Evolutionary conservation across 2,329 filamentous ascomycete genomes (phyloP).

Genomic region (Aspergillus sp.): DNA sequence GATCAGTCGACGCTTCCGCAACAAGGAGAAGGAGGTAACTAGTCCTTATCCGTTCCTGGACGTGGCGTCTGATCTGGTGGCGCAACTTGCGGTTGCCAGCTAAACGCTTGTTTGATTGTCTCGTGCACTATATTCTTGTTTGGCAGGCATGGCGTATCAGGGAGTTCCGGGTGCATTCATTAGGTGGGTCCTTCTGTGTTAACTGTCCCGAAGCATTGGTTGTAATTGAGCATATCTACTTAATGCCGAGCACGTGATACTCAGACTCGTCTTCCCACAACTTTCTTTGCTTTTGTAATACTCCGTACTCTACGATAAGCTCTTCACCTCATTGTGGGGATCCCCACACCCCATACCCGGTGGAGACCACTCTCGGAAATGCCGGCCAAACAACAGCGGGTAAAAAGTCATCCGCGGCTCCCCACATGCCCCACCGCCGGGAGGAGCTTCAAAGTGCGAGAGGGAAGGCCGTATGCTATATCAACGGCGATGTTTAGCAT

Average conservation of each 20-base stretch:
- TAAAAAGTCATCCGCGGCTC: background rate
- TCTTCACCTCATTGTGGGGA: background rate
- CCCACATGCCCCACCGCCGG: background rate
- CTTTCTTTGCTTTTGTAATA: no score
- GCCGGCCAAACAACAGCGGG: background rate
- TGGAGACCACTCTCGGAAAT: background rate
- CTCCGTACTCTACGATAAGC: no score
- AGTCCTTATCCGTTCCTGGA: conserved; percentile 95
- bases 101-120: conserved; percentile 14
- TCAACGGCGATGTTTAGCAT: no score
- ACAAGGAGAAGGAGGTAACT: conserved; percentile 90
- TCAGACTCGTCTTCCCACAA: no score
- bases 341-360: background rate
- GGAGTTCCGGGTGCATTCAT: background rate
- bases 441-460: background rate
- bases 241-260: background rate
- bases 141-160: background rate
- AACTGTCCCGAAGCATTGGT: background rate
- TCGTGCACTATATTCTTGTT: background rate
- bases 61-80: conserved; percentile 83
- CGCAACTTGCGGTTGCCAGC: conserved; percentile 80
- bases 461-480: background rate
- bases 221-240: background rate
- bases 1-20: conserved; percentile 41
- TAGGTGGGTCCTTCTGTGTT: background rate